A percentile compares a stretch with the other conserved stretches of the same genome.
phyloP scores from a whole-genome alignment of 192 early-diverging fungal species.

The Borealophlyctis nickersoniae region DNA sequence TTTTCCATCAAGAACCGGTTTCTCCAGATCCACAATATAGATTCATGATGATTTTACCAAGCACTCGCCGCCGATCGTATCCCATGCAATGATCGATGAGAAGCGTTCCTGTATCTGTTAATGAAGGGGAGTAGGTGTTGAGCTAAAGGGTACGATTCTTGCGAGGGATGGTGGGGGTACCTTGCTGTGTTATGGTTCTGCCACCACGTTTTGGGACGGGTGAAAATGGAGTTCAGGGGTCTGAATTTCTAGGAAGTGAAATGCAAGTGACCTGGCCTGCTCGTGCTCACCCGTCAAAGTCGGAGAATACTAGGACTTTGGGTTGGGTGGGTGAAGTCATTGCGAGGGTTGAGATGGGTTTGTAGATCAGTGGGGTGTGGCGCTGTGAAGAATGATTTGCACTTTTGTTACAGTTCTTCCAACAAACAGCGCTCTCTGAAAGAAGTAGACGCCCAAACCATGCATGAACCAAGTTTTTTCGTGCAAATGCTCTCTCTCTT shows the following conservation, averaged over 20 bases:
- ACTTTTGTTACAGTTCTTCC: too few relatives aligned
- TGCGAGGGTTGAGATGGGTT: too few relatives aligned
- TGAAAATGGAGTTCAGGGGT: constrained; percentile 2
- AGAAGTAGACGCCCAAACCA: too few relatives aligned
- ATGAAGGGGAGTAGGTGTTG: constrained; percentile 21
- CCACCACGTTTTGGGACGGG: neutral
- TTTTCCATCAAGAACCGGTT: neutral
- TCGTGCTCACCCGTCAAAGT: constrained; percentile 39
- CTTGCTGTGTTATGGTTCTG: neutral
- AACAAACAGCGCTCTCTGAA: too few relatives aligned
- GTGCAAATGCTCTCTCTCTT: too few relatives aligned
- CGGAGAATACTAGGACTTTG: constrained; percentile 38
- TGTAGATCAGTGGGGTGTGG: too few relatives aligned
- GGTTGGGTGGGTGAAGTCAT: constrained; percentile 4
- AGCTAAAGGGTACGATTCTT: too few relatives aligned
- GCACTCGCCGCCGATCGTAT: constrained; percentile 8
- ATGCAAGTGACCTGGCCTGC: neutral
- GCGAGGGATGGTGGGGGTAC: too few relatives aligned
- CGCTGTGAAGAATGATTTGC: too few relatives aligned
- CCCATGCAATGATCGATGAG: constrained; percentile 48
- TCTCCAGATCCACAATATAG: too few relatives aligned
- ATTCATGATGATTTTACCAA: constrained; percentile 4
- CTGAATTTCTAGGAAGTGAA: constrained; percentile 1
- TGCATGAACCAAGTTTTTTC: too few relatives aligned
- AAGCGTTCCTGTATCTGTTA: constrained; percentile 43